These are phyloP conservation scores for Geopyxis carbonaria DNA, from an alignment of 495 filamentous ascomycete genomes.

Conservation along the genomic window DNA sequence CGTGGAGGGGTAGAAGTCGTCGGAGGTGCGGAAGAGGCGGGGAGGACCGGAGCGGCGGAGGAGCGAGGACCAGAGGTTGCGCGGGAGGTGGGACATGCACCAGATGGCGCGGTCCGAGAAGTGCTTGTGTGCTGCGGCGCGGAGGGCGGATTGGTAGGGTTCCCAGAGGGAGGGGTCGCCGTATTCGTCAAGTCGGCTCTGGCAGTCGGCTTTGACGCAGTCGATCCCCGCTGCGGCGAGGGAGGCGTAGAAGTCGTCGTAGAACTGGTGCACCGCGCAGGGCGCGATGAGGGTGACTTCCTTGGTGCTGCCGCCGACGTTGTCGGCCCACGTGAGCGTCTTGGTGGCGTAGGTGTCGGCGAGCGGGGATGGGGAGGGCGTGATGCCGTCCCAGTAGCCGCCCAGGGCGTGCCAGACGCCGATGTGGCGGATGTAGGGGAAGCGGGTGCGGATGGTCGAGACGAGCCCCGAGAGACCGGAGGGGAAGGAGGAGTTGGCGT, in stretches of 20 bases:
- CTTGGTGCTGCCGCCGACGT: slow-evolving; percentile 35
- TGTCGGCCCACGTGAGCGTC: slow-evolving; percentile 38
- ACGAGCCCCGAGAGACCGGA: slow-evolving; percentile 54
- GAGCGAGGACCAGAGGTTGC: too few relatives aligned
- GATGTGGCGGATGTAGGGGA: slow-evolving; percentile 60
- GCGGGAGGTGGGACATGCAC: slow-evolving; percentile 80
- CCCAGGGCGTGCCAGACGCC: slow-evolving; percentile 88
- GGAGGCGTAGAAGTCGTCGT: slow-evolving; percentile 78
- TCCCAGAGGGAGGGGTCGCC: slow-evolving; percentile 32
- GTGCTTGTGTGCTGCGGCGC: too few relatives aligned
- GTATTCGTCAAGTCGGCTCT: slow-evolving; percentile 70
- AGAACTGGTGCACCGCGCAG: slow-evolving; percentile 56
- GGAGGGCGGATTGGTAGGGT: too few relatives aligned
- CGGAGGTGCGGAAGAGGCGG: slow-evolving; percentile 59
- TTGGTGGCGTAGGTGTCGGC: slow-evolving; percentile 61
- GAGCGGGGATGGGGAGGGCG: slow-evolving; percentile 49
- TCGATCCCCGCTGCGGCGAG: slow-evolving; percentile 51
- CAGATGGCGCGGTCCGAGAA: slow-evolving; percentile 64
- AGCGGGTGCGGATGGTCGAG: slow-evolving; percentile 44
- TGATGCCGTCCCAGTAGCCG: slow-evolving; percentile 86
- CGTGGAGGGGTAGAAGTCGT: slow-evolving; percentile 79
- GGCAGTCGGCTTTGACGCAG: slow-evolving; percentile 76
- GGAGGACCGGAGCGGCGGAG: too few relatives aligned
- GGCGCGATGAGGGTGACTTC: slow-evolving; percentile 58
- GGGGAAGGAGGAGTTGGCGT: slow-evolving; percentile 71